Percentiles rank a stretch among this genome's conserved stretches.
Evolutionary conservation across 129 eudicot species (phyloP).

Genomic region (Artemisia tridentata): DNA sequence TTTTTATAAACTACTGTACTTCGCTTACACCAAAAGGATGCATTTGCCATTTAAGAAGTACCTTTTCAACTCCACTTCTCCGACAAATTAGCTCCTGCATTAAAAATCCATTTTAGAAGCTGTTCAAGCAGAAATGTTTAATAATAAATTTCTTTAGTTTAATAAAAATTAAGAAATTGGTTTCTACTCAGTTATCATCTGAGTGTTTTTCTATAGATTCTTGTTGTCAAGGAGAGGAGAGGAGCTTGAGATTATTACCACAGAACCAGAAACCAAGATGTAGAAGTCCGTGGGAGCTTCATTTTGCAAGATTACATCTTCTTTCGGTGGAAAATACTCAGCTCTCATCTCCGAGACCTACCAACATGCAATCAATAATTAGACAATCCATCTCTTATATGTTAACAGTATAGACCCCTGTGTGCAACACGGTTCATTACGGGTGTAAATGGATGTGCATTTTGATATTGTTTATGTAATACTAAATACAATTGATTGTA

Average conservation of each 20-base stretch:
- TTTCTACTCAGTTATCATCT: not conserved
- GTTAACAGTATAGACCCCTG: too few species aligned
- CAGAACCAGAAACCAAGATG: constrained; percentile 70
- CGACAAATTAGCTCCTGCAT: constrained; percentile 54
- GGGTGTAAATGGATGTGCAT: too few species aligned
- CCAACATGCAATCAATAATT: not conserved
- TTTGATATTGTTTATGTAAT: too few species aligned
- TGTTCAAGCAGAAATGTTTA: not conserved
- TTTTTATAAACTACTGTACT: not conserved
- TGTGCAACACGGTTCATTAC: too few species aligned
- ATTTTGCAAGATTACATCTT: constrained; percentile 73
- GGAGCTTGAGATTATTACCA: constrained; percentile 42
- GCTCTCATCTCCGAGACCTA: constrained; percentile 76
- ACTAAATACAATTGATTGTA: too few species aligned
- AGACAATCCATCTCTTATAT: not conserved
- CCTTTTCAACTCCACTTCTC: constrained; percentile 52
- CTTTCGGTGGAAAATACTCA: constrained; percentile 79
- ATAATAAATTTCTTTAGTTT: not conserved
- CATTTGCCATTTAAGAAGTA: constrained; percentile 18
- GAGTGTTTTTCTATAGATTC: not conserved
- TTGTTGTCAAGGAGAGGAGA: not conserved
- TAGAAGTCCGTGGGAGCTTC: constrained; percentile 82
- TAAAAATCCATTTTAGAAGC: constrained; percentile 19
- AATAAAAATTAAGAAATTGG: not conserved
- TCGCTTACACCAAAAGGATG: not conserved